Base-by-base conservation (phyloP, 352 stramenopile species). In the Globisporangium barbulae region DNA sequence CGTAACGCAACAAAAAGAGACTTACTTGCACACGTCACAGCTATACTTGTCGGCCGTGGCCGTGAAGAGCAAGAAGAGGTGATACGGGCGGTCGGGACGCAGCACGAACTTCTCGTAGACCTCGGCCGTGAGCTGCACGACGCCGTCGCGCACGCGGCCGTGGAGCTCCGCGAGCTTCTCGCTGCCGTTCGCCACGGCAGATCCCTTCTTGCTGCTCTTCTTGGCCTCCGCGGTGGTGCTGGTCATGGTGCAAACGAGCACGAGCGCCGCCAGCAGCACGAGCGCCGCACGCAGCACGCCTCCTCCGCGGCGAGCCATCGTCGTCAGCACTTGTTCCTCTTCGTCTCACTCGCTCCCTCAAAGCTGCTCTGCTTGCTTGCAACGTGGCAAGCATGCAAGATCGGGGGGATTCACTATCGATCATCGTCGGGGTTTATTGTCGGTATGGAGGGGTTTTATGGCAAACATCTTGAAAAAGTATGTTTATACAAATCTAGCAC, bases 21-120 rank as follows among this genome's bases (percentile, higher is more conserved):
- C 77, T 48, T 78, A 90, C 70, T 83, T 72, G 70, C 86, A 95
- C 31, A 75, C 77, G 35, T 90, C 86, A 60, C 86, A 95, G 37
- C 76, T 79, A 68, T 85, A 91, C 64, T 93, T 91, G 57, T 85
- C 78, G 15, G 72, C 75, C 8, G 77, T 73, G n/a, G 83, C 81
- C 48, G 86, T 95, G 71, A 91, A 89, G 42, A 95, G 67, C 48
- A 93, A 63, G 59, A 95, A 71, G 28, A 93, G 49, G 60, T 95
- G 86, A 71, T 93, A 95, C 52, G 86, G 86, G 33, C 86, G 84
- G 53, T 93, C 83, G 0, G 86, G 78, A 1, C 81, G 81, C 56
- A 80, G 49, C 17, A 78, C 83, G 33, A 84, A 81, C 60, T 81
- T 72, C 12, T 75, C 66, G 67, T 88, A 95, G 21, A 74, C 69